Conservation (phyloP, 1,139 yeast species). For the Candida mesenterica region DNA sequence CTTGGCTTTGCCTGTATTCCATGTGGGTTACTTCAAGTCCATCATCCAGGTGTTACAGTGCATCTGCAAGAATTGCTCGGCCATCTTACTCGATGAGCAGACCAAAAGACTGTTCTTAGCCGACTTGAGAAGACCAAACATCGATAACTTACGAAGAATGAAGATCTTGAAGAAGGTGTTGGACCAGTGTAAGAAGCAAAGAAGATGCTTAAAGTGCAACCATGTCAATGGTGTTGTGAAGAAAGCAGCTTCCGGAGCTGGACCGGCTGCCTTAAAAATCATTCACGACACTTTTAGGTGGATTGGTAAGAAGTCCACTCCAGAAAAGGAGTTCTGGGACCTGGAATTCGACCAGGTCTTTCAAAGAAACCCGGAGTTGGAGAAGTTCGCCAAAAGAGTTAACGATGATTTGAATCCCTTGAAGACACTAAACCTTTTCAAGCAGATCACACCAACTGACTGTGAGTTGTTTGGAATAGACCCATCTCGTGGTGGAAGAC, state of each 20-base stretch:
- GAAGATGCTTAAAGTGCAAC: slow-evolving; percentile 85
- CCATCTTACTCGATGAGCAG: slow-evolving; percentile 70
- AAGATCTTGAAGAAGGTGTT: slow-evolving; percentile 74
- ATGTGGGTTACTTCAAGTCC: slow-evolving; percentile 94
- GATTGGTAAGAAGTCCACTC: slow-evolving; percentile 86
- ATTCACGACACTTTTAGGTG: slow-evolving; percentile 96
- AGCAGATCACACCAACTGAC: slow-evolving; percentile 80
- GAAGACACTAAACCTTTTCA: slow-evolving; percentile 82
- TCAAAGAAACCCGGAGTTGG: slow-evolving; percentile 78
- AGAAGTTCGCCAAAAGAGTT: slow-evolving; percentile 80
- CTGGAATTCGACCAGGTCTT: slow-evolving; percentile 75
- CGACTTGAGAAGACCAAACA: slow-evolving; percentile 83
- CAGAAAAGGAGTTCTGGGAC: slow-evolving; percentile 86
- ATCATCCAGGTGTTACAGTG: slow-evolving; percentile 86
- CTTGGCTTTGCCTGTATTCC: slow-evolving; percentile 93
- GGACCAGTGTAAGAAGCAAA: slow-evolving; percentile 94
- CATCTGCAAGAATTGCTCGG: slow-evolving; percentile 88
- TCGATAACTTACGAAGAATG: slow-evolving; percentile 92
- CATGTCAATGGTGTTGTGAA: slow-evolving; percentile 95
- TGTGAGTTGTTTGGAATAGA: slow-evolving; percentile 93
- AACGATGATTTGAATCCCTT: slow-evolving; percentile 94
- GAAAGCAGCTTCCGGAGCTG: slow-evolving; percentile 90
- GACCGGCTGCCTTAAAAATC: slow-evolving; percentile 89
- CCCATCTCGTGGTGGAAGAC: slow-evolving; percentile 84
- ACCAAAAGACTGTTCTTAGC: slow-evolving; percentile 64